These are phyloP conservation scores for Ceratobasidium sp. DNA, from an alignment of 1,284 basidiomycete genomes.

Conservation along the genomic window DNA sequence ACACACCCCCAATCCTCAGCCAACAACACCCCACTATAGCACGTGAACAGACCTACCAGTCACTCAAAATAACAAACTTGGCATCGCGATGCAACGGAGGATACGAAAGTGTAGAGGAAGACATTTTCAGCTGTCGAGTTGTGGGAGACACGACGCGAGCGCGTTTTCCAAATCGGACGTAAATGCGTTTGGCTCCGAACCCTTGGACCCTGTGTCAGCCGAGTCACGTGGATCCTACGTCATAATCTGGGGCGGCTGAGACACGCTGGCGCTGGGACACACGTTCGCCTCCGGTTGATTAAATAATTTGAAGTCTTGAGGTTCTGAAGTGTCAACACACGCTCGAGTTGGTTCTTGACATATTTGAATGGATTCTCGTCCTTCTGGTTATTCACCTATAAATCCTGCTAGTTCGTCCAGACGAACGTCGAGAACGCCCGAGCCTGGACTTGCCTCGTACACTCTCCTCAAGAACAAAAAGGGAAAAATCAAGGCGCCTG, in stretches of 20 bases:
- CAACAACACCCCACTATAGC: neutral
- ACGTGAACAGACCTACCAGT: conserved; percentile 73
- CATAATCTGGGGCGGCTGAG: too few species aligned
- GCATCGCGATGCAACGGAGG: conserved; percentile 82
- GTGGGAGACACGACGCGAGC: neutral
- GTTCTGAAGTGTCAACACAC: too few species aligned
- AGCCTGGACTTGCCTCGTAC: conserved; percentile 16
- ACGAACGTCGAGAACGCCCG: conserved; percentile 9
- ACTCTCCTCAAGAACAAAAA: neutral
- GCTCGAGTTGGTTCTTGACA: too few species aligned
- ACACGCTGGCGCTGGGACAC: too few species aligned
- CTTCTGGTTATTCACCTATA: conserved; percentile 15
- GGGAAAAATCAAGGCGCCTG: conserved; percentile 1
- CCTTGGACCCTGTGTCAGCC: conserved; percentile 7
- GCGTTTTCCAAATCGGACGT: neutral
- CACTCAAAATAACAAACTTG: conserved; percentile 86
- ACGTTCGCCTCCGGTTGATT: too few species aligned
- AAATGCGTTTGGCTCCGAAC: too few species aligned
- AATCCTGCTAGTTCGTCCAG: neutral
- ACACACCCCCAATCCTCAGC: conserved; percentile 26
- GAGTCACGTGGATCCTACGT: conserved; percentile 7
- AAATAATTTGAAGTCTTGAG: too few species aligned
- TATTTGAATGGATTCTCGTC: too few species aligned
- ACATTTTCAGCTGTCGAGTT: conserved; percentile 17
- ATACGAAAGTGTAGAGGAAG: conserved; percentile 69